Conservation (phyloP, 139 green algal species). For the Monoraphidium neglectum region DNA sequence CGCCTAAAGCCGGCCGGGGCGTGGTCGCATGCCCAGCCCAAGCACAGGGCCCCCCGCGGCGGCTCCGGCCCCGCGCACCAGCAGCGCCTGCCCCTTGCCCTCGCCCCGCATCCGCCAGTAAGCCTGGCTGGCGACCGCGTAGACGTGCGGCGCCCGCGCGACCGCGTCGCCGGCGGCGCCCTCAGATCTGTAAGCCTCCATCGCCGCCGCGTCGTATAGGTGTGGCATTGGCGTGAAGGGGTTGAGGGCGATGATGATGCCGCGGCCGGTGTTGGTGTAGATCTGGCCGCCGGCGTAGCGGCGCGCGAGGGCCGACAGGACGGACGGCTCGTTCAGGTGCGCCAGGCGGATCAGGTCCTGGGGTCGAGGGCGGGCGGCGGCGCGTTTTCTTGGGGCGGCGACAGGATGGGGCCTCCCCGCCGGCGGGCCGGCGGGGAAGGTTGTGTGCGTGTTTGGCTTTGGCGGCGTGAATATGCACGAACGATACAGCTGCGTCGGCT, state of each 20-base stretch:
- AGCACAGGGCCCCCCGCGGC: background rate
- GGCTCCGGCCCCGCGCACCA: constrained; percentile 54
- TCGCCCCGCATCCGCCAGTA: constrained; percentile 84
- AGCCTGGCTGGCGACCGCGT: constrained; percentile 85
- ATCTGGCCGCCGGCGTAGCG: constrained; percentile 87
- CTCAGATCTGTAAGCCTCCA: constrained; percentile 80
- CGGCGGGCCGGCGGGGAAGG: too few species aligned
- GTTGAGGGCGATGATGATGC: constrained; percentile 95
- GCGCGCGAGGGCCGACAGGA: constrained; percentile 86
- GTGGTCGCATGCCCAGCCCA: background rate
- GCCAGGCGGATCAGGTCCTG: constrained; percentile 98
- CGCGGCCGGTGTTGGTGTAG: constrained; percentile 90
- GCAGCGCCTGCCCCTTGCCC: constrained; percentile 81
- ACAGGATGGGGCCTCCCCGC: too few species aligned
- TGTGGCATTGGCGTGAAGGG: constrained; percentile 80
- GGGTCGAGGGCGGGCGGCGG: too few species aligned
- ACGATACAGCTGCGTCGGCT: too few species aligned
- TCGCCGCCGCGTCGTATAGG: constrained; percentile 88
- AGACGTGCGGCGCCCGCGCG: constrained; percentile 91
- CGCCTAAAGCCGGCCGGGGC: background rate
- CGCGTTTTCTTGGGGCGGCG: background rate
- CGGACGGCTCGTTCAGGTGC: constrained; percentile 97
- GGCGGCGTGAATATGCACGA: too few species aligned
- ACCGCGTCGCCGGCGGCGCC: constrained; percentile 49
- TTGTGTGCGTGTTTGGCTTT: too few species aligned